Evolutionary conservation across 129 eudicot genomes (phyloP), one percentile per base, ranked within the genome.

Genomic region (Dittrichia graveolens): DNA sequence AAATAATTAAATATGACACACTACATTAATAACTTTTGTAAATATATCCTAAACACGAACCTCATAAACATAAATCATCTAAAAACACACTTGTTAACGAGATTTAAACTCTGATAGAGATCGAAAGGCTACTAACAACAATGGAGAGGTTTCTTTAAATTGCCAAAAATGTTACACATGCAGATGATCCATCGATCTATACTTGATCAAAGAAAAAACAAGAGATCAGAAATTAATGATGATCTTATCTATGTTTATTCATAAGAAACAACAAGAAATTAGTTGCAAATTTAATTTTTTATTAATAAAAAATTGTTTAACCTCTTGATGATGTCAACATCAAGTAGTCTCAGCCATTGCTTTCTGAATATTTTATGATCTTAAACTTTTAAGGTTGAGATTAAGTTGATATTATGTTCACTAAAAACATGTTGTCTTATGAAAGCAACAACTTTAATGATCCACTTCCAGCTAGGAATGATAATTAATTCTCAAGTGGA

Each of bases 361-460:
- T 74, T 54, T 50, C 12, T 74, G 63, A 19, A 35, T 46, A 41
- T 53, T n/a, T 64, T 54, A 53, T 65, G 14, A 40, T 75, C 57
- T 54, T 69, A 24, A 24, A 24, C 2, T 62, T 62, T 16, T 62
- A 52, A 52, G 37, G 79, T 64, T n/a, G 31, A 45, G 71, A 64
- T 39, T 75, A 64, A 63, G 45, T 14, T 65, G 57, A 43, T 43
- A 18, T 39, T 75, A 35, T 56, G 38, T 54, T 65, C 79, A 55
- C 79, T 75, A 65, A 75, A 42, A 53, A 65, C 79, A 64, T 57
- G 9, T 41, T 10, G 65, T 65, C 54, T 64, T 18, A 24, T 52
- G 65, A 75, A 65, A 75, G 73, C 65, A 75, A 54, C 49, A 65
- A 56, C 73, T 75, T 65, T 75, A 49, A 45, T 65, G 14, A 53